Conservation (phyloP, 202 grass and related monocot genomes). For the Elaeis oleifera region DNA sequence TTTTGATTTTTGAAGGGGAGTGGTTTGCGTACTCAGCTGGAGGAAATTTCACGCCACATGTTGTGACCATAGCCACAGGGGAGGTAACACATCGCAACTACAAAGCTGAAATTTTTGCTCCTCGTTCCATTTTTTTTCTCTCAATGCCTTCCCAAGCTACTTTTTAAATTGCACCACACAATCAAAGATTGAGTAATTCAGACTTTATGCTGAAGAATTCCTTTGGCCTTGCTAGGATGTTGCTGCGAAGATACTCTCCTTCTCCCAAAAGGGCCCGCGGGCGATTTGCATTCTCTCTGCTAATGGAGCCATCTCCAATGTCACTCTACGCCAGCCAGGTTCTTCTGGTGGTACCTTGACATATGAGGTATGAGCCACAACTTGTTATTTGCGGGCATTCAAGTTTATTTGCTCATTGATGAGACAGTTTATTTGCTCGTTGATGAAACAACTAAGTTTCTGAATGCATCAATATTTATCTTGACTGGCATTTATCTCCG, state of each 20-base stretch:
- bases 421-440: no score
- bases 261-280: constrained; percentile 79
- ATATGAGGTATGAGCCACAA: constrained; percentile 48
- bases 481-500: no score
- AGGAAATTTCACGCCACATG: constrained; percentile 80
- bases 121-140: no score
- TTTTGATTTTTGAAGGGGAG: constrained; percentile 40
- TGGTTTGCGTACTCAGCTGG: constrained; percentile 59
- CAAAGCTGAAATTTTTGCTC: no score
- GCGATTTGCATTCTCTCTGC: constrained; percentile 90
- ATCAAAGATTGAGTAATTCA: no score
- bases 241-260: constrained; percentile 71
- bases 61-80: constrained; percentile 66
- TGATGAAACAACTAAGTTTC: no score
- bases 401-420: no score
- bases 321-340: constrained; percentile 59
- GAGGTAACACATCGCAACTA: constrained; percentile 40
- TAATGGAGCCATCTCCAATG: constrained; percentile 86
- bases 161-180: no score
- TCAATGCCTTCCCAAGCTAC: no score
- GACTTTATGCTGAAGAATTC: neutral
- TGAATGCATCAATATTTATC: no score
- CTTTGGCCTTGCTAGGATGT: constrained; percentile 53
- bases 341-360: constrained; percentile 72
- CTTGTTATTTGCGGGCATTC: neutral